Percentiles rank a stretch among this genome's conserved stretches.
Conservation (phyloP, 257 asterid genomes). For the Solanum paucissectum region DNA sequence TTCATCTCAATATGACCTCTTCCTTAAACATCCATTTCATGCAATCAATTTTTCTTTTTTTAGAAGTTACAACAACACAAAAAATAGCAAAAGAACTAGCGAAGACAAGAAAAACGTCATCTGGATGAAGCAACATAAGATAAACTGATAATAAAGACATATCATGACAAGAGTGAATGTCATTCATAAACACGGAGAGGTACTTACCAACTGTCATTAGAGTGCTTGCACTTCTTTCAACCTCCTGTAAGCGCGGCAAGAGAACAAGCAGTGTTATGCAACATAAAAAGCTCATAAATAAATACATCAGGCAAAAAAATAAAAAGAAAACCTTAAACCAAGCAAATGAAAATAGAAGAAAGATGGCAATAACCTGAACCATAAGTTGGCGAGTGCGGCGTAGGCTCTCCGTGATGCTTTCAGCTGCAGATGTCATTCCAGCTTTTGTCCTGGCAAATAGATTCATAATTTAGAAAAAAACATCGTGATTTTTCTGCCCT, state of each 20-base stretch:
- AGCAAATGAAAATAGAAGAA: not conserved
- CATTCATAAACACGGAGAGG: not conserved
- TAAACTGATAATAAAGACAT: not conserved
- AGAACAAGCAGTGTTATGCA: not conserved
- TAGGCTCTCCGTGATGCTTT: slow-evolving; percentile 91
- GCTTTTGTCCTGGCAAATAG: slow-evolving; percentile 64
- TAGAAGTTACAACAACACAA: not conserved
- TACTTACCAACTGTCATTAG: slow-evolving; percentile 74
- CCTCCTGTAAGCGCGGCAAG: slow-evolving; percentile 43
- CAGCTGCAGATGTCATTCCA: slow-evolving; percentile 98
- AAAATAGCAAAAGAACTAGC: not conserved
- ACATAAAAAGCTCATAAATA: not conserved
- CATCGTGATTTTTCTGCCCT: not conserved
- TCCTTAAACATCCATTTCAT: not conserved
- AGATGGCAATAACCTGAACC: slow-evolving; percentile 70
- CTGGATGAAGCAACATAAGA: not conserved
- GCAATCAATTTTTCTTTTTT: not conserved
- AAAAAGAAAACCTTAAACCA: not conserved
- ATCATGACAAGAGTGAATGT: not conserved
- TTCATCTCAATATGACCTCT: not conserved
- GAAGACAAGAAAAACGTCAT: not conserved
- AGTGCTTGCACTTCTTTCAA: slow-evolving; percentile 81
- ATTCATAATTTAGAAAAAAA: not conserved
- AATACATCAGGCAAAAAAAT: not conserved
- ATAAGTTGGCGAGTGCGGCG: slow-evolving; percentile 90